These are phyloP conservation scores for Orbilia brochopaga DNA, from an alignment of 2,329 filamentous ascomycete species.

Conservation along the genomic window DNA sequence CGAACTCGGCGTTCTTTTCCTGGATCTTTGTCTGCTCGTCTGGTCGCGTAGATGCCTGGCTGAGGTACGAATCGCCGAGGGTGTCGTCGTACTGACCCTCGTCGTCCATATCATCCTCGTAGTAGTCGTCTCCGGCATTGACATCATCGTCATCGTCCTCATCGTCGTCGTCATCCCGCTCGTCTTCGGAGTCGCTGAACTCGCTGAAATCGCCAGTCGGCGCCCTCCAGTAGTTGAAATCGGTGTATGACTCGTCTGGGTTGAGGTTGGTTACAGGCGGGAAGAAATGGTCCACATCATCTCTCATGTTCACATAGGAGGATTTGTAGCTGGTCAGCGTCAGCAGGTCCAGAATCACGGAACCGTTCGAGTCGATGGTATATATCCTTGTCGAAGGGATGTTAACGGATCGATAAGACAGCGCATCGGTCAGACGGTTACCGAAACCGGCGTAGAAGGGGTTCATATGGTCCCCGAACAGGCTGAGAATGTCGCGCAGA, in stretches of 20 bases:
- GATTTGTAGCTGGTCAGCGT: slow-evolving; percentile 94
- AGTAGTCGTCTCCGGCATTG: slow-evolving; percentile 62
- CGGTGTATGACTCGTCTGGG: slow-evolving; percentile 92
- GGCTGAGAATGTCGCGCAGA: slow-evolving; percentile 85
- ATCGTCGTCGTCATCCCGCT: slow-evolving; percentile 63
- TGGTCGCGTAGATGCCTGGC: slow-evolving; percentile 49
- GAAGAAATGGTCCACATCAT: slow-evolving; percentile 98
- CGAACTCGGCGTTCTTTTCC: slow-evolving; percentile 31
- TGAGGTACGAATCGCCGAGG: slow-evolving; percentile 41
- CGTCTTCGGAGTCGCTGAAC: slow-evolving; percentile 70
- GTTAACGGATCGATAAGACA: slow-evolving; percentile 94
- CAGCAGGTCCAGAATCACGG: slow-evolving; percentile 87
- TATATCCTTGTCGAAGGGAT: slow-evolving; percentile 95
- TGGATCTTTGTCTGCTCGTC: slow-evolving; percentile 12
- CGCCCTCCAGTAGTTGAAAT: slow-evolving; percentile 96
- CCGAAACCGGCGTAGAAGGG: slow-evolving; percentile 98
- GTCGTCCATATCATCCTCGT: slow-evolving; percentile 59
- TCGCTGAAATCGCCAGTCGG: slow-evolving; percentile 85
- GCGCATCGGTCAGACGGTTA: slow-evolving; percentile 92
- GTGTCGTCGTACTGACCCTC: slow-evolving; percentile 58
- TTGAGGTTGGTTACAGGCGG: slow-evolving; percentile 85
- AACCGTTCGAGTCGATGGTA: slow-evolving; percentile 97
- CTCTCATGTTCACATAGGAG: slow-evolving; percentile 94
- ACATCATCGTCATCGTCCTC: slow-evolving; percentile 61
- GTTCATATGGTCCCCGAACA: slow-evolving; percentile 77